Base-by-base conservation (phyloP, 176 grass and related monocot genomes). In the Carex scoparia region DNA sequence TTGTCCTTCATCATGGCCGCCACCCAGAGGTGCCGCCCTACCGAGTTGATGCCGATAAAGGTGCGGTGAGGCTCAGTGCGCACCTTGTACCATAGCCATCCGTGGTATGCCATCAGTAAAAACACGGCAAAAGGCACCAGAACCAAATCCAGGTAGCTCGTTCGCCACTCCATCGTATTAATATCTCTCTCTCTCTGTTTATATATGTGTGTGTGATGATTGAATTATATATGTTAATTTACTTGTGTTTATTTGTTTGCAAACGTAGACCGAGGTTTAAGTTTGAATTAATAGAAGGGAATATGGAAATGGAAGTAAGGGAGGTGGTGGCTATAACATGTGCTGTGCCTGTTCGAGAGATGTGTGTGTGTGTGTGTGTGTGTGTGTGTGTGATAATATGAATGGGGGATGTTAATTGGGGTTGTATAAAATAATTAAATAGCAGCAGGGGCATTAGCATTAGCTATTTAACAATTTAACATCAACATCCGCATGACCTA, bases 1-100 rank as follows among this genome's bases (percentile, higher is more conserved):
- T 89, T 92, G 76, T 99, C 95, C 93, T 97, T 94, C 60, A 93
- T 92, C 31, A 98, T 89, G 80, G 85, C 84, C 42, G 61, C 16
- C 15, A 88, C 88, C 96, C 96, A 98, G 19, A 93, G 28, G 27
- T 93, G 85, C 57, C 93, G 89, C 16, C 83, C 65, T 7, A 84
- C 89, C 3, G 93, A 86, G 91, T 94, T 94, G 81, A 98, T 86
- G 4, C 96, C 93, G 65, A 84, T 84, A 59, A 84, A 81, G 54
- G 96, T 98, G 67, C 86, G 56, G 15, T 89, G 84, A 8, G 93
- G 93, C 60, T 32, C 76, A 30, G 64, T 86, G 7, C 90, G 91
- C 69, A 95, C 61, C 27, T 69, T 89, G 69, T 65, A 85, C 91
- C 90, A 94, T 6, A 98, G 85, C 96, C 96, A 98, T 6, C n/a